These are phyloP conservation scores for Gilbertella persicaria DNA, from an alignment of 371 early-diverging fungal genomes.

Conservation along the genomic window DNA sequence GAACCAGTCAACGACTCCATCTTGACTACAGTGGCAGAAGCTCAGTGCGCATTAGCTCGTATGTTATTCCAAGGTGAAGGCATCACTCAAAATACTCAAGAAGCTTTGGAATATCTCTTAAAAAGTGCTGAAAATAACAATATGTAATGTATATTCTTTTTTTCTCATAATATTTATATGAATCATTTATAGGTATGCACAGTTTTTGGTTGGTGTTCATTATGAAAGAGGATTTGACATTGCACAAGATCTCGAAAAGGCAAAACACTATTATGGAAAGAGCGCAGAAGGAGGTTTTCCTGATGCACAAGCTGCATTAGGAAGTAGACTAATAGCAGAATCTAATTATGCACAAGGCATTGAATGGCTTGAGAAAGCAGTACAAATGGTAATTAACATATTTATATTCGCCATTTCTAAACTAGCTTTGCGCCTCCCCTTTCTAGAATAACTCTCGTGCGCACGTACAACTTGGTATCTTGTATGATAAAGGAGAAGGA, in stretches of 20 bases:
- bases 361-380: slow-evolving; percentile 45
- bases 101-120: slow-evolving; percentile 34
- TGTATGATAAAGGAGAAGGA: slow-evolving; percentile 46
- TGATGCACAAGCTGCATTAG: slow-evolving; percentile 52
- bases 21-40: slow-evolving; percentile 16
- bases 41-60: slow-evolving; percentile 44
- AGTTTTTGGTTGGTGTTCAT: slow-evolving; percentile 46
- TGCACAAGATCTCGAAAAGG: slow-evolving; percentile 28
- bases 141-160: slow-evolving; percentile 27
- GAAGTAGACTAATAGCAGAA: slow-evolving; percentile 34
- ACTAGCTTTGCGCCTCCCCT: not conserved
- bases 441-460: slow-evolving; percentile 40
- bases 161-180: not conserved
- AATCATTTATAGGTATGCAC: slow-evolving; percentile 42
- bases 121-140: slow-evolving; percentile 40
- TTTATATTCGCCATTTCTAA: not conserved
- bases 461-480: slow-evolving; percentile 42
- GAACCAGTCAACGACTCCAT: slow-evolving; percentile 15
- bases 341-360: slow-evolving; percentile 31
- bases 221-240: slow-evolving; percentile 46
- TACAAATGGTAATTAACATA: slow-evolving; percentile 30
- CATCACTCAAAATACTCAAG: slow-evolving; percentile 30
- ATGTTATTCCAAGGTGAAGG: slow-evolving; percentile 46
- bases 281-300: slow-evolving; percentile 47
- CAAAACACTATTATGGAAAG: slow-evolving; percentile 30